phyloP scores from a whole-genome alignment of 192 early-diverging fungal genomes.

The Phlyctochytrium bullatum region DNA sequence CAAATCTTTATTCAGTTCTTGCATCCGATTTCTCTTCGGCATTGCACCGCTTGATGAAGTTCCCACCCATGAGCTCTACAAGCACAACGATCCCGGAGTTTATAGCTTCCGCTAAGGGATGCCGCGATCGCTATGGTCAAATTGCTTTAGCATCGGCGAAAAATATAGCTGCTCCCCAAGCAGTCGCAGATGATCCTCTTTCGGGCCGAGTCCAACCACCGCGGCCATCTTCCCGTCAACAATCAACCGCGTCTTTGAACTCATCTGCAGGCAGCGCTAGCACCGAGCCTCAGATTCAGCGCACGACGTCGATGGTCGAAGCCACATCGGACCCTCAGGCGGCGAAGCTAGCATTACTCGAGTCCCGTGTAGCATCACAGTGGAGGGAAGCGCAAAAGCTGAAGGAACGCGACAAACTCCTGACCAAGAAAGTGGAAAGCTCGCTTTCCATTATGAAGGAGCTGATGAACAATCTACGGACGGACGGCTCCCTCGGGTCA shows the following conservation, averaged over 20 bases:
- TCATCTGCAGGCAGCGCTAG: background rate
- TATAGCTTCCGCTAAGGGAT: constrained; percentile 6
- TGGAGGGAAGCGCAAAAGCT: constrained; percentile 2
- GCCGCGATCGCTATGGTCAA: constrained; percentile 10
- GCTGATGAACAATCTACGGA: background rate
- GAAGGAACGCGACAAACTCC: constrained; percentile 7
- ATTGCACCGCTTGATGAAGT: constrained; percentile 45
- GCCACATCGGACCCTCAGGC: background rate
- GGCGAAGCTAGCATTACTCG: background rate
- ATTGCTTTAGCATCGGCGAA: constrained; percentile 1
- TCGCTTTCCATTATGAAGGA: constrained; percentile 1
- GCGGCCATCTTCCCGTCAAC: background rate
- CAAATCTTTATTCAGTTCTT: constrained; percentile 25
- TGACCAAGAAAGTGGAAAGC: constrained; percentile 8
- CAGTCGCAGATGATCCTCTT: constrained; percentile 7
- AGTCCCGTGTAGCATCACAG: background rate
- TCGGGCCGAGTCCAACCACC: background rate
- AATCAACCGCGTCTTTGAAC: background rate
- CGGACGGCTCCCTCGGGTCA: background rate
- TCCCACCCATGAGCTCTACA: constrained; percentile 16
- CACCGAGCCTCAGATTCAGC: background rate
- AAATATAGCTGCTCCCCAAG: background rate
- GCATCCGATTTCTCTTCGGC: constrained; percentile 31
- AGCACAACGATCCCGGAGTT: constrained; percentile 2
- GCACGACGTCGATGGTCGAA: background rate